phyloP scores from a whole-genome alignment of 2,329 filamentous ascomycete species.

The Exutisphaerella laricina region DNA sequence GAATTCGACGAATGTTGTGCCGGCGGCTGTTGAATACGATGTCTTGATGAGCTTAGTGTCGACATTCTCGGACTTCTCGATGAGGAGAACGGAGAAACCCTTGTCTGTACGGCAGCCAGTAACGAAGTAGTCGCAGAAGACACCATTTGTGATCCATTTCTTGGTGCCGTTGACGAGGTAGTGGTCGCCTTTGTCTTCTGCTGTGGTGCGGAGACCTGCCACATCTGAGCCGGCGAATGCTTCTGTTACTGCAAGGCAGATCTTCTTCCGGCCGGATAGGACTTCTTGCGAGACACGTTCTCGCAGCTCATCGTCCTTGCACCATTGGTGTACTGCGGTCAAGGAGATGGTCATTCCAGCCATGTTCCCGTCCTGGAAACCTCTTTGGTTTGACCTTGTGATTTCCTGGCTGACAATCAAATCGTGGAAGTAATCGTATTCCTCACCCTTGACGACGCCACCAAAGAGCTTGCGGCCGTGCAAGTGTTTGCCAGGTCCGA shows the following conservation, averaged over 20 bases:
- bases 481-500: conserved; percentile 77
- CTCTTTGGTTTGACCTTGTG: conserved; percentile 65
- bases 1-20: conserved; percentile 73
- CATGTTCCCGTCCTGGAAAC: conserved; percentile 83
- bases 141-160: conserved; percentile 78
- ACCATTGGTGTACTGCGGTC: conserved; percentile 74
- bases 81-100: conserved; percentile 70
- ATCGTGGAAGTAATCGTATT: conserved; percentile 86
- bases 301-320: conserved; percentile 61
- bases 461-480: conserved; percentile 63
- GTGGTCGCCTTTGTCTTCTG: conserved; percentile 66
- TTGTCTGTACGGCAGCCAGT: conserved; percentile 73
- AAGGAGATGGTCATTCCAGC: conserved; percentile 79
- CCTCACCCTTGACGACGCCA: conserved; percentile 67
- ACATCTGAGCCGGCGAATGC: conserved; percentile 83
- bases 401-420: conserved; percentile 70
- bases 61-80: conserved; percentile 67
- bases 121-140: conserved; percentile 78
- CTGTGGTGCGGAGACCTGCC: conserved; percentile 71
- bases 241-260: conserved; percentile 81
- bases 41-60: conserved; percentile 77
- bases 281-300: conserved; percentile 65
- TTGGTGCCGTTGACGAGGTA: conserved; percentile 68
- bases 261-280: conserved; percentile 76
- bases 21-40: conserved; percentile 71